Base-by-base conservation (phyloP, 163 green algal genomes). In the Prototheca wickerhamii region DNA sequence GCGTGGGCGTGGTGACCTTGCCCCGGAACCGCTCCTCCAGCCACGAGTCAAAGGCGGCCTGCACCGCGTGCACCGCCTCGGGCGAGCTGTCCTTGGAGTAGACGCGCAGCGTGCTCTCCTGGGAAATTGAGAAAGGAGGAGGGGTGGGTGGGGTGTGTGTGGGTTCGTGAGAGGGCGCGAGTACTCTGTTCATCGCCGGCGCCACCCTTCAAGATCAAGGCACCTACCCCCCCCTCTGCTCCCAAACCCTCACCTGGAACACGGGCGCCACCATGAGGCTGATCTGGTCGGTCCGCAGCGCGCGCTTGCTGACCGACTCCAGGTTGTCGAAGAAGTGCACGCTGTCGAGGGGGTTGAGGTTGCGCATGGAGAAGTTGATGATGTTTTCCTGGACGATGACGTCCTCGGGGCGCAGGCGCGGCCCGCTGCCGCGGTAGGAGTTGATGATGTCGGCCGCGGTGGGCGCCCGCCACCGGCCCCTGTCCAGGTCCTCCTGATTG, bases 251-350 rank as follows among this genome's bases (percentile, higher is more conserved):
- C 57, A 72, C 69, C 65, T 80, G 65, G 65, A 78, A 80, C 17
- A 44, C 49, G 15, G 70, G 49, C 5, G 72, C 55, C 8, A 76
- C 43, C 74, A 84, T 79, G 51, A 30, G 43, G n/a, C 60, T 72
- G 58, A 82, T 76, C 34, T 78, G 64, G 37, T 73, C 63, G 7
- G 68, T 59, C 5, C 58, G 58, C 49, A 84, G 64, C 60, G 61
- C 52, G 60, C 71, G 68, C 59, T 79, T 81, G 31, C 78, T 31
- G 3, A 40, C 70, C 29, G 50, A 63, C 56, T 74, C 60, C 29
- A 80, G 65, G 28, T 67, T 46, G 50, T 83, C 67, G 65, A 78
- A 85, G 58, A 85, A 85, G 54, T 69, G 61, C 20, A 83, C 76
- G 35, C 66, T 43, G 58, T 85, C 78, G 51, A 85, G 63, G 0